Percentiles rank a stretch among this genome's conserved stretches.
Conservation (phyloP, 768 basidiomycete genomes). For the Termitomyces sp. region DNA sequence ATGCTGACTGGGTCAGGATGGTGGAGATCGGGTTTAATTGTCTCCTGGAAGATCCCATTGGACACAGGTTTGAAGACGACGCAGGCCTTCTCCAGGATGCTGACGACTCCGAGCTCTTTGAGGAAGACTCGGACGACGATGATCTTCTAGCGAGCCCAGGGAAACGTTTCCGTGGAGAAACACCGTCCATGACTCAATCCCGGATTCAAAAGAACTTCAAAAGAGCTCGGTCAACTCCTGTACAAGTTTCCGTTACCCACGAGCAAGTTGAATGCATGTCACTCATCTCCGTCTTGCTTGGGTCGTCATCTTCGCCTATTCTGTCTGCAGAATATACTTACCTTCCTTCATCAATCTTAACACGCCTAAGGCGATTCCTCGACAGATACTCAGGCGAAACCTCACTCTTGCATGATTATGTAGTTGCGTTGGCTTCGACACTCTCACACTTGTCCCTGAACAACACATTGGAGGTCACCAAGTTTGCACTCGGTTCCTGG, state of each 20-base stretch:
- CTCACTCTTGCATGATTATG: conserved; percentile 71
- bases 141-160: conserved; percentile 18
- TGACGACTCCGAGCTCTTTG: conserved; percentile 29
- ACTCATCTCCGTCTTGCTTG: conserved; percentile 54
- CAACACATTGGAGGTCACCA: conserved; percentile 46
- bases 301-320: conserved; percentile 54
- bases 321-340: conserved; percentile 34
- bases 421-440: conserved; percentile 60
- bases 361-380: conserved; percentile 48
- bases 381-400: conserved; percentile 64
- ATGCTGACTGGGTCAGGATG: conserved; percentile 59
- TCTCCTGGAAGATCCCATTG: conserved; percentile 55
- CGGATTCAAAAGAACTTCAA: conserved; percentile 15
- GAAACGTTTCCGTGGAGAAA: conserved; percentile 31
- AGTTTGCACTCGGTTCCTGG: conserved; percentile 62
- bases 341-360: conserved; percentile 49
- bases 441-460: conserved; percentile 81
- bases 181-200: conserved; percentile 8
- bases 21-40: conserved; percentile 74
- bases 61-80: conserved; percentile 24
- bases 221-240: conserved; percentile 9
- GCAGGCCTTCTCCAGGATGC: conserved; percentile 22
- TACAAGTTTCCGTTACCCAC: conserved; percentile 29
- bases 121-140: conserved; percentile 24
- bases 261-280: conserved; percentile 72